Evolutionary conservation across 176 grass and related monocot species (phyloP).

Genomic region (Coix lacrymajobi): DNA sequence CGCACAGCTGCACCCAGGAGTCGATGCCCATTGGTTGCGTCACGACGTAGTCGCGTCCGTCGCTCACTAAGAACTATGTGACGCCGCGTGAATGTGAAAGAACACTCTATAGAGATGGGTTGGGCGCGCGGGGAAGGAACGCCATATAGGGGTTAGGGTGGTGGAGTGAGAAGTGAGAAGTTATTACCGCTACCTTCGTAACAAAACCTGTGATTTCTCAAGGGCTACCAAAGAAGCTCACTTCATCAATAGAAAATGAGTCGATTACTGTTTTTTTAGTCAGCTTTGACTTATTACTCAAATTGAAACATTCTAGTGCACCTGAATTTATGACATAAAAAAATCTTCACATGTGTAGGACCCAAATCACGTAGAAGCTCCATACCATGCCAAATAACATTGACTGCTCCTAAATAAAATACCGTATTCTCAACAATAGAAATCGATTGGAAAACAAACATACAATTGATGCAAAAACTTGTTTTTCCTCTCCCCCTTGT

Average conservation of each 20-base stretch:
- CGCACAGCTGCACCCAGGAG: too few relatives aligned
- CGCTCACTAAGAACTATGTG: too few relatives aligned
- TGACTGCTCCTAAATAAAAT: background rate
- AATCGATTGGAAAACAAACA: background rate
- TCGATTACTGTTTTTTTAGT: background rate
- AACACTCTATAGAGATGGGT: too few relatives aligned
- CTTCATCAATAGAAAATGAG: background rate
- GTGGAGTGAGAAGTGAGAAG: too few relatives aligned
- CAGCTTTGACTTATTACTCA: background rate
- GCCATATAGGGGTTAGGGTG: too few relatives aligned
- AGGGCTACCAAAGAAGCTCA: background rate
- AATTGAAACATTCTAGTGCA: background rate
- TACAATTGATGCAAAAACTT: background rate
- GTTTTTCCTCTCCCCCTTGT: background rate
- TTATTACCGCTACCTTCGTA: too few relatives aligned
- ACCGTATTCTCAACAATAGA: background rate
- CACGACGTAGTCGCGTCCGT: too few relatives aligned
- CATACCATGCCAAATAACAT: background rate
- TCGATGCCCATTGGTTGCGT: too few relatives aligned
- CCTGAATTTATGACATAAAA: background rate
- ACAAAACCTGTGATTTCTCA: background rate
- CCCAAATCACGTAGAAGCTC: background rate
- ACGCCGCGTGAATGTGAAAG: too few relatives aligned
- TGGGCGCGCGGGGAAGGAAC: too few relatives aligned
- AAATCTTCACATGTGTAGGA: background rate